These are phyloP conservation scores for Saccharomycopsis fermentans DNA, from an alignment of 805 yeast genomes.

Conservation along the genomic window DNA sequence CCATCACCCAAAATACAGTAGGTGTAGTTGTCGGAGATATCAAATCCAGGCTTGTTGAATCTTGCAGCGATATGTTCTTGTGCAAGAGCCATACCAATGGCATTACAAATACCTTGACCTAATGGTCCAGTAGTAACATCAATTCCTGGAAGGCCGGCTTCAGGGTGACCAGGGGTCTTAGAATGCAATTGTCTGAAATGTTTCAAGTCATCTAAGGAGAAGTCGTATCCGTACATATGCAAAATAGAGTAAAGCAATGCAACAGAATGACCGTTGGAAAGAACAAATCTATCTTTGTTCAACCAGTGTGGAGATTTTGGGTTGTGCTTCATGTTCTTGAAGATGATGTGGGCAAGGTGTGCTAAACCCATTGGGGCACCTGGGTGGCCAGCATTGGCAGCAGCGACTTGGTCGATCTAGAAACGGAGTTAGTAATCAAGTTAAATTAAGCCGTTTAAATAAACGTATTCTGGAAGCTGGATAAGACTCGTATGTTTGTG, in stretches of 20 bases:
- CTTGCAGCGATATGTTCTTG: conserved; percentile 86
- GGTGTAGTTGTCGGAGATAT: conserved; percentile 64
- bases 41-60: conserved; percentile 79
- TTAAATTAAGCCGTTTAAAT: too few species aligned
- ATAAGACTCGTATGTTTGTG: too few species aligned
- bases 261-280: conserved; percentile 95
- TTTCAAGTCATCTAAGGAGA: conserved; percentile 77
- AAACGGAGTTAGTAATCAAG: conserved; percentile 8
- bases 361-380: conserved; percentile 99
- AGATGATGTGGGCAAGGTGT: conserved; percentile 85
- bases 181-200: conserved; percentile 83
- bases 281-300: conserved; percentile 90
- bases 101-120: conserved; percentile 96
- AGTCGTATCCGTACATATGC: conserved; percentile 76
- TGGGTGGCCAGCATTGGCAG: conserved; percentile 96
- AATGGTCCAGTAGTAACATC: conserved; percentile 98
- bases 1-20: conserved; percentile 91
- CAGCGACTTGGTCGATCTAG: conserved; percentile 65
- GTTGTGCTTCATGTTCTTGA: conserved; percentile 68
- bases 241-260: conserved; percentile 79
- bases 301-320: conserved; percentile 89
- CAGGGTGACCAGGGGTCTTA: conserved; percentile 97
- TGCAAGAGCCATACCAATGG: conserved; percentile 94
- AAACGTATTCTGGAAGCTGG: too few species aligned
- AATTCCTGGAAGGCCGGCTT: conserved; percentile 80